phyloP scores from a whole-genome alignment of 192 early-diverging fungal genomes.

The Entomortierella parvispora region DNA sequence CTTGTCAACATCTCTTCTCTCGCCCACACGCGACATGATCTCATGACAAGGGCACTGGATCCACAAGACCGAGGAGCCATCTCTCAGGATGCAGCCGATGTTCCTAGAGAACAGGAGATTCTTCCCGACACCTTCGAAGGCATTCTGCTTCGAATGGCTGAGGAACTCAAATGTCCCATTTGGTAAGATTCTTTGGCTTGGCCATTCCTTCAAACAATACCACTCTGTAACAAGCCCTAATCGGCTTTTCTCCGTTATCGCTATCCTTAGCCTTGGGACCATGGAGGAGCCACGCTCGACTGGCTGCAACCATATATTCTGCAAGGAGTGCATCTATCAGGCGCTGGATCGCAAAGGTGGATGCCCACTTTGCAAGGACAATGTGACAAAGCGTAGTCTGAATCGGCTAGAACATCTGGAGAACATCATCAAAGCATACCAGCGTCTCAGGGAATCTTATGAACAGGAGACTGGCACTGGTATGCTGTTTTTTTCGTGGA shows the following conservation, averaged over 20 bases:
- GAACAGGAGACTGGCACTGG: constrained; percentile 31
- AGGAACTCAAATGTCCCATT: constrained; percentile 47
- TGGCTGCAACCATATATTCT: constrained; percentile 47
- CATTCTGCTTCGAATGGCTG: constrained; percentile 45
- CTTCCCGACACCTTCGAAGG: constrained; percentile 24
- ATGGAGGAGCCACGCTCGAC: constrained; percentile 35
- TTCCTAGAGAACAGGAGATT: constrained; percentile 21
- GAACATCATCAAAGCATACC: constrained; percentile 21
- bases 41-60: constrained; percentile 23
- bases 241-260: no score
- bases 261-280: constrained; percentile 13
- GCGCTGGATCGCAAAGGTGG: constrained; percentile 24
- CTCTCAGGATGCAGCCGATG: neutral
- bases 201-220: neutral
- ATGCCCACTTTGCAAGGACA: constrained; percentile 49
- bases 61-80: neutral
- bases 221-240: neutral
- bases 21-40: neutral
- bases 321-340: constrained; percentile 36
- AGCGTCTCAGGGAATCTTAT: constrained; percentile 22
- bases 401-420: constrained; percentile 30
- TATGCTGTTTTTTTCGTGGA: neutral
- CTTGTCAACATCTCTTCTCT: neutral
- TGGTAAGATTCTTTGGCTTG: constrained; percentile 5
- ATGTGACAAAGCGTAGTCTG: constrained; percentile 32